phyloP scores from a whole-genome alignment of 2,329 filamentous ascomycete genomes.

The Xylaria sp. region DNA sequence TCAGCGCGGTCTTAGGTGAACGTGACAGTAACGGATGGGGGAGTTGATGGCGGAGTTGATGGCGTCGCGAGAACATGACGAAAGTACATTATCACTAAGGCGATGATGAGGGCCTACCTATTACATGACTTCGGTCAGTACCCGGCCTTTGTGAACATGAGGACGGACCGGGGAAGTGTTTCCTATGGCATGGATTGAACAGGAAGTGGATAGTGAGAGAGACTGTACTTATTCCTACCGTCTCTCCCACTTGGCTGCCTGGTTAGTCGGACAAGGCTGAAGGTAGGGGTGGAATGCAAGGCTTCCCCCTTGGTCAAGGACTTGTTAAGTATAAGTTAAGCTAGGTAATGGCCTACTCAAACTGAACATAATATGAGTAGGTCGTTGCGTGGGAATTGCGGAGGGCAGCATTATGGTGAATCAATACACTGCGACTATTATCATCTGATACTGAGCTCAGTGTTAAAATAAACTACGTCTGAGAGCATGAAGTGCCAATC shows the following conservation, averaged over 20 bases:
- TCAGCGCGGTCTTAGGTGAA: background rate
- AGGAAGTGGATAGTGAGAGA: conserved; percentile 13
- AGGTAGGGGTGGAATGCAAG: background rate
- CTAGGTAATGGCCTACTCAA: background rate
- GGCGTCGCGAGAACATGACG: conserved; percentile 1
- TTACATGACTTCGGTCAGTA: conserved; percentile 8
- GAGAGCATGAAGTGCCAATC: background rate
- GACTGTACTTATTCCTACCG: conserved; percentile 10
- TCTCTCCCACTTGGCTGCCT: conserved; percentile 3
- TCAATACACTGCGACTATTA: background rate
- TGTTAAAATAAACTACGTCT: background rate
- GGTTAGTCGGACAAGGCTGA: background rate
- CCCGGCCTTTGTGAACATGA: conserved; percentile 14
- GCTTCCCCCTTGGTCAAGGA: background rate
- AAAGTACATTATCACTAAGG: conserved; percentile 22
- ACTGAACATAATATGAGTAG: conserved; percentile 5
- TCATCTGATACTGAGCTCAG: background rate
- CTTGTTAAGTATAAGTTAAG: conserved; percentile 7
- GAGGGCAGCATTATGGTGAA: background rate
- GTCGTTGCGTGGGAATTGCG: background rate
- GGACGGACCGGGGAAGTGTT: background rate
- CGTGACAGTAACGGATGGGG: background rate
- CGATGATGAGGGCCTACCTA: conserved; percentile 3
- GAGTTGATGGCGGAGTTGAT: conserved; percentile 6
- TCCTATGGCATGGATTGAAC: background rate